phyloP scores from a whole-genome alignment of 164 flowering plant genomes.

The Sedum album region DNA sequence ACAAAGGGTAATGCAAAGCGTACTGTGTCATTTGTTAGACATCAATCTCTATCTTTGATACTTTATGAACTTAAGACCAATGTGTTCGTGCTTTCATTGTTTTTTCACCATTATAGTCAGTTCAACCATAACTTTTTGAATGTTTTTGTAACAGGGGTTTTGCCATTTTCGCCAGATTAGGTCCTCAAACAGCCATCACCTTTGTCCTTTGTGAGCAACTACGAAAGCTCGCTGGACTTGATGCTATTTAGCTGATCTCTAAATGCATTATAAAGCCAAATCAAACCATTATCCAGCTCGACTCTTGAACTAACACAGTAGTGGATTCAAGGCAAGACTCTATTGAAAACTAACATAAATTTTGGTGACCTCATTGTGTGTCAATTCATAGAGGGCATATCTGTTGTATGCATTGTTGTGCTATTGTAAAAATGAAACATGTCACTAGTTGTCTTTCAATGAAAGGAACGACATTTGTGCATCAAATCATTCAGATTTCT shows the following conservation, averaged over 20 bases:
- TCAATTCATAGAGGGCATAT: no score
- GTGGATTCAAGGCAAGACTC: no score
- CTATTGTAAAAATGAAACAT: no score
- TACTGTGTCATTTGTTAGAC: background rate
- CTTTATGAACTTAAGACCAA: conserved; percentile 31
- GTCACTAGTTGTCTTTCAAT: no score
- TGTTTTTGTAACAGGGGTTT: background rate
- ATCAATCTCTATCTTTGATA: background rate
- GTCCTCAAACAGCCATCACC: conserved; percentile 82
- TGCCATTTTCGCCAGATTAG: conserved; percentile 64
- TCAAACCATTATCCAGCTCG: no score
- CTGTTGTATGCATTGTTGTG: no score
- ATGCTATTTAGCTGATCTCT: conserved; percentile 48
- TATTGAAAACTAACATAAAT: no score
- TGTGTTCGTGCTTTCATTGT: background rate
- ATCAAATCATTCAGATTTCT: no score
- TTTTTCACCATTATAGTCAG: background rate
- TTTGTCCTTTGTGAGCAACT: conserved; percentile 81
- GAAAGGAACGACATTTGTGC: no score
- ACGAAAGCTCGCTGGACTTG: conserved; percentile 60
- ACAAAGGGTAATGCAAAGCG: conserved; percentile 39
- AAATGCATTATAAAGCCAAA: no score
- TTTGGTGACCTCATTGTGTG: no score
- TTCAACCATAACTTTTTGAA: background rate
- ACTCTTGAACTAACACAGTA: no score